Conservation (phyloP, 345 rosid genomes). For the Moricandia arvensis region DNA sequence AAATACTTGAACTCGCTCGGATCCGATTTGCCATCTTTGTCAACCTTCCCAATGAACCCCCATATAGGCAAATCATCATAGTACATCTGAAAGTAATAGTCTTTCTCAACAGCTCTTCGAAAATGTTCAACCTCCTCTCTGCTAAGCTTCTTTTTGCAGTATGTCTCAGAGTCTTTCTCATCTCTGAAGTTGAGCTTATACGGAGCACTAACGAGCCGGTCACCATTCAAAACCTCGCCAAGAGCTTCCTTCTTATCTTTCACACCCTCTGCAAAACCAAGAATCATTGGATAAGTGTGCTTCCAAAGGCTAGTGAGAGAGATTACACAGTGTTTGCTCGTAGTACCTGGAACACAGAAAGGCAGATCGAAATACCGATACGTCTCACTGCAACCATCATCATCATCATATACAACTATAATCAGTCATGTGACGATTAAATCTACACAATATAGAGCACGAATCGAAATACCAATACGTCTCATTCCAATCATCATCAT, state of each 20-base stretch:
- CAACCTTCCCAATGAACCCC: conserved; percentile 58
- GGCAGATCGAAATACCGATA: neutral
- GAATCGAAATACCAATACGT: too few species aligned
- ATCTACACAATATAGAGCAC: neutral
- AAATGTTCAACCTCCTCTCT: conserved; percentile 46
- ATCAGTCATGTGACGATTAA: neutral
- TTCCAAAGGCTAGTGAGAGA: too few species aligned
- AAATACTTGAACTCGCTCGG: conserved; percentile 45
- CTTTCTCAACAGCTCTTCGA: conserved; percentile 43
- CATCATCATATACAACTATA: neutral
- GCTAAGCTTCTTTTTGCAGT: conserved; percentile 43
- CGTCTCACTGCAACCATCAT: neutral
- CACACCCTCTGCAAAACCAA: conserved; percentile 31
- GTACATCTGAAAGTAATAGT: conserved; percentile 64
- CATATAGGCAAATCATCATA: conserved; percentile 59
- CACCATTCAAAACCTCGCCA: conserved; percentile 71
- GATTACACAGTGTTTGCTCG: neutral
- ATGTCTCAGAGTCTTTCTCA: conserved; percentile 47
- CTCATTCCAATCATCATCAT: too few species aligned
- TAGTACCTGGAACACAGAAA: neutral
- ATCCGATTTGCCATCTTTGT: conserved; percentile 41
- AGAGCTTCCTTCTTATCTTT: conserved; percentile 56
- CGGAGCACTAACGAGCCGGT: conserved; percentile 60
- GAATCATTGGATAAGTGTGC: too few species aligned
- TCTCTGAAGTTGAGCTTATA: conserved; percentile 46